These are phyloP conservation scores for Spinellus fusiger DNA, from an alignment of 192 early-diverging fungal genomes.

Conservation along the genomic window DNA sequence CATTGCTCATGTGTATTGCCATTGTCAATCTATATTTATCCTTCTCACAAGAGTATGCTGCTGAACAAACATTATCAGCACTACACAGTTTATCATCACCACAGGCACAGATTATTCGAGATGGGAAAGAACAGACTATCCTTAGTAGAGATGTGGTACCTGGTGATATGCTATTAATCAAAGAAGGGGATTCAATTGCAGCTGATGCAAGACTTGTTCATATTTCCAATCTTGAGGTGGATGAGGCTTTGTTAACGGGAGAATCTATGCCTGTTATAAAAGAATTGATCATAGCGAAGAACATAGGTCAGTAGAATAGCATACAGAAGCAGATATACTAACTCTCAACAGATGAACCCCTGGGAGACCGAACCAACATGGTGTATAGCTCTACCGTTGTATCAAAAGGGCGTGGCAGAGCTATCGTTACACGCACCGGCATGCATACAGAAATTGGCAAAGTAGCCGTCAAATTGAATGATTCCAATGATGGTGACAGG, in stretches of 20 bases:
- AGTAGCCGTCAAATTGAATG: conserved; percentile 76
- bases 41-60: conserved; percentile 94
- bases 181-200: conserved; percentile 88
- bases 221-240: conserved; percentile 84
- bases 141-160: conserved; percentile 76
- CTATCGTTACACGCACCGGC: conserved; percentile 80
- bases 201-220: conserved; percentile 83
- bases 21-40: conserved; percentile 83
- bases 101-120: conserved; percentile 80
- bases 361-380: conserved; percentile 90
- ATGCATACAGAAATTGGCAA: conserved; percentile 87
- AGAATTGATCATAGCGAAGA: conserved; percentile 15
- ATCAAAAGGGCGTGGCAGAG: conserved; percentile 85
- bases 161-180: conserved; percentile 85
- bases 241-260: conserved; percentile 90
- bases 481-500: conserved; percentile 39
- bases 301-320: conserved; percentile 2
- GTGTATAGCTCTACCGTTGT: conserved; percentile 87
- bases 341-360: conserved; percentile 47
- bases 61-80: conserved; percentile 89
- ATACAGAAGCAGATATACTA: not conserved
- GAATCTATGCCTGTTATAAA: conserved; percentile 83
- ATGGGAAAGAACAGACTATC: conserved; percentile 65
- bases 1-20: conserved; percentile 74
- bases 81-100: conserved; percentile 82